Conservation (phyloP, 2,329 filamentous ascomycete genomes). For the Fusarium circinatum region DNA sequence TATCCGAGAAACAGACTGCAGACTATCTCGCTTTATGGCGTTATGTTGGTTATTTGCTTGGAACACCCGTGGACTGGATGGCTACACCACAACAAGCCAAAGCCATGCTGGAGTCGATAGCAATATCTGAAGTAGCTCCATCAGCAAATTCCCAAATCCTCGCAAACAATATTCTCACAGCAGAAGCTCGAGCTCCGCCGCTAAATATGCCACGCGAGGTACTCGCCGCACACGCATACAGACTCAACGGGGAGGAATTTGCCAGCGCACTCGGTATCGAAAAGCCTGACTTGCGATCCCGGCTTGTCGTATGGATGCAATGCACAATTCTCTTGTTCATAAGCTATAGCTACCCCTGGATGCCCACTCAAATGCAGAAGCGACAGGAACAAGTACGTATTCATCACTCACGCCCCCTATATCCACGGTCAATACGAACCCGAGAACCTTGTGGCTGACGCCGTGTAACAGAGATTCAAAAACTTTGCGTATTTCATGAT, state of each 20-base stretch:
- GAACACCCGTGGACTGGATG: constrained; percentile 72
- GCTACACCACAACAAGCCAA: constrained; percentile 65
- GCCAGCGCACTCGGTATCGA: constrained; percentile 68
- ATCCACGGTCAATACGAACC: neutral
- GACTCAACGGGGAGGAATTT: constrained; percentile 75
- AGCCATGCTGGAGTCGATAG: constrained; percentile 73
- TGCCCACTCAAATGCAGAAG: constrained; percentile 51
- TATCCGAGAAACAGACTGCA: constrained; percentile 68
- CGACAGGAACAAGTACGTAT: constrained; percentile 46
- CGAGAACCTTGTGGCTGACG: constrained; percentile 14
- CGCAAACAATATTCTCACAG: constrained; percentile 79
- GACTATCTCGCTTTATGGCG: constrained; percentile 83
- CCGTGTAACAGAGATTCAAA: constrained; percentile 41
- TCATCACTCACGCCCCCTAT: neutral
- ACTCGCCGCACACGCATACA: constrained; percentile 73
- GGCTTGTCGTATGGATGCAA: constrained; percentile 69
- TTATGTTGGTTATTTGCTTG: constrained; percentile 77
- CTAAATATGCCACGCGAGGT: constrained; percentile 73
- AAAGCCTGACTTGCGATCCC: constrained; percentile 66
- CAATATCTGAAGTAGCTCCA: constrained; percentile 74
- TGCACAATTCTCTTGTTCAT: constrained; percentile 71
- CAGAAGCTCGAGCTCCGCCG: constrained; percentile 73
- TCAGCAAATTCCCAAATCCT: constrained; percentile 70
- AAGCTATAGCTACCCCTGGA: constrained; percentile 57
- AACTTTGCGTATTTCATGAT: constrained; percentile 58